Percentiles rank a stretch among this genome's conserved stretches.
phyloP scores from a whole-genome alignment of 192 early-diverging fungal genomes.

The Coemansia biformis region DNA sequence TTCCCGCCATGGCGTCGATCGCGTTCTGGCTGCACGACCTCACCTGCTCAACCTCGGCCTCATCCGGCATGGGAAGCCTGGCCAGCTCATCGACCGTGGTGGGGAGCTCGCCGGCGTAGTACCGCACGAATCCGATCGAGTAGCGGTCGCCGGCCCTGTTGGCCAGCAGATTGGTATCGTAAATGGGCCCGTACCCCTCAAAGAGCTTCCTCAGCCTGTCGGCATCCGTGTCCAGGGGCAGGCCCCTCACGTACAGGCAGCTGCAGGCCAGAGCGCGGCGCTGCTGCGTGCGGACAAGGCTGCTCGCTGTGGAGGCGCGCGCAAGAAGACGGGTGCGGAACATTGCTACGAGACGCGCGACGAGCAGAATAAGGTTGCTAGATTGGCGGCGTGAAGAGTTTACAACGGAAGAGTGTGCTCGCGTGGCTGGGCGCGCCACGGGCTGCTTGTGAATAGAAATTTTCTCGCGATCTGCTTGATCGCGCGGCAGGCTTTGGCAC shows the following conservation, averaged over 20 bases:
- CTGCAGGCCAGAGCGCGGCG: slow-evolving; percentile 27
- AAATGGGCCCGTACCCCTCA: slow-evolving; percentile 26
- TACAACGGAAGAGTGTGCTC: no score
- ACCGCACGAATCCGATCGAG: slow-evolving; percentile 32
- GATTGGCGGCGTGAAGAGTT: no score
- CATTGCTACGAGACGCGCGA: no score
- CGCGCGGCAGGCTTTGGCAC: no score
- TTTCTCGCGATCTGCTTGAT: no score
- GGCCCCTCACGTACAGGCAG: slow-evolving; percentile 21
- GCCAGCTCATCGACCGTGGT: slow-evolving; percentile 27
- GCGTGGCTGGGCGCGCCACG: no score
- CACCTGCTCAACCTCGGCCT: slow-evolving; percentile 19
- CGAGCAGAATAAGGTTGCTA: no score
- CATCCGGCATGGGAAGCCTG: slow-evolving; percentile 14
- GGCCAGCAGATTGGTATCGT: slow-evolving; percentile 13
- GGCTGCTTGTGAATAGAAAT: no score
- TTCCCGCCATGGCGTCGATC: slow-evolving; percentile 13
- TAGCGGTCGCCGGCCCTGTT: background rate
- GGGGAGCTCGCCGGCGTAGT: slow-evolving; percentile 31
- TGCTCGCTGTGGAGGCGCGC: slow-evolving; percentile 16
- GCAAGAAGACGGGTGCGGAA: slow-evolving; percentile 23
- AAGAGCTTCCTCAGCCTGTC: slow-evolving; percentile 11
- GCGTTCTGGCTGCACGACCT: slow-evolving; percentile 5
- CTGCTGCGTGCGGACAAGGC: slow-evolving; percentile 16
- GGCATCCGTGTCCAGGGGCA: slow-evolving; percentile 14